Evolutionary conservation across 768 basidiomycete genomes (phyloP), one percentile per base, ranked within the genome.

Genomic region (Astraeus odoratus): DNA sequence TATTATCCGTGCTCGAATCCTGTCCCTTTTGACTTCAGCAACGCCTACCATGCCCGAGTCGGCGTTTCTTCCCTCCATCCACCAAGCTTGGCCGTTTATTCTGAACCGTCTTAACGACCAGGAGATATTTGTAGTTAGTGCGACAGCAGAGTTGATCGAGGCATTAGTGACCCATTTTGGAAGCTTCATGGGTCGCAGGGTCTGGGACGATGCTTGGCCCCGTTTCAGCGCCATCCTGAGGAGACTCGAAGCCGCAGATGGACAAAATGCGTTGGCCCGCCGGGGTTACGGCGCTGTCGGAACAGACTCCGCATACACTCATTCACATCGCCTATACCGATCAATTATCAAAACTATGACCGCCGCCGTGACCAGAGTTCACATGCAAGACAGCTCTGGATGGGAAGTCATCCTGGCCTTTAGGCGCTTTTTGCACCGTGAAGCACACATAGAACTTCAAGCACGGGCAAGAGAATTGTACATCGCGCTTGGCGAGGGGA

Each of bases 151-250:
- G 3, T 67, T 96, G 35, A 67, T 97, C n/a, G 85, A 87, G 52
- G 66, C 76, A 1, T 70, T 99, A 30, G 76, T 80, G 0, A 66
- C 57, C 29, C 71, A 87, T 52, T 77, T 81, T 22, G 96, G 94
- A 20, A 78, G 77, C 43, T 96, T 89, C 66, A 94, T 98, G 87
- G 76, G 75, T 39, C 71, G 79, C 26, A 72, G 86, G 44, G 75
- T 98, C 25, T 86, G 93, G 79, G 90, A 96, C 52, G 88, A 97
- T 51, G 76, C 92, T 16, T 98, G 95, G 94, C 95, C 95, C 1
- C 78, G 75, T 33, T 88, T 95, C 58, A 70, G 67, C 30, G 56
- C 51, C 8, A 71, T 96, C 46, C 65, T 97, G 30, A 63, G 60
- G 2, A 70, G 67, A 16, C 72, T 92, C 18, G 77, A 81, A 44